Conservation (phyloP, 441 rosid genomes). For the Populus hybrid region DNA sequence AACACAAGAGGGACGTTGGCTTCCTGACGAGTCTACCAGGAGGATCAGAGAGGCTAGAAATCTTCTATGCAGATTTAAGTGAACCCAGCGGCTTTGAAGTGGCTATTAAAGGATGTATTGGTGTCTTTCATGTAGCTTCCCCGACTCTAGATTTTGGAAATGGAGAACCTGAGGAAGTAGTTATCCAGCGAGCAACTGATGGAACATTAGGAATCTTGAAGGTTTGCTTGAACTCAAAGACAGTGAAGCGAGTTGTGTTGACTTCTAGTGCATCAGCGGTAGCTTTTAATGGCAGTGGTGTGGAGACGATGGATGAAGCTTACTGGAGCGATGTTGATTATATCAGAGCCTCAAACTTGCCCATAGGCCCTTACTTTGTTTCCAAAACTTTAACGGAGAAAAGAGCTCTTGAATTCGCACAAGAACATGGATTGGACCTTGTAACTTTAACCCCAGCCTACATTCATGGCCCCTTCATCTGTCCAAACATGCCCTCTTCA, state of each 20-base stretch:
- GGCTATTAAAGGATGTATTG: conserved; percentile 56
- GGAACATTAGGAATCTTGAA: conserved; percentile 58
- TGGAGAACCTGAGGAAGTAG: conserved; percentile 59
- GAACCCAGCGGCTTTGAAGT: conserved; percentile 56
- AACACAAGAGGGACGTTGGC: conserved; percentile 27
- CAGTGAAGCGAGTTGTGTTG: conserved; percentile 39
- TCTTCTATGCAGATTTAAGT: conserved; percentile 50
- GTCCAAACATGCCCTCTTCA: conserved; percentile 23
- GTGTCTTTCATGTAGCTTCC: conserved; percentile 75
- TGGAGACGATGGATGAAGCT: conserved; percentile 28
- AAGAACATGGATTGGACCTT: conserved; percentile 25
- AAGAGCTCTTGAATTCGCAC: conserved; percentile 22
- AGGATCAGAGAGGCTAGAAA: conserved; percentile 26
- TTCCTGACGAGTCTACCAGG: conserved; percentile 35
- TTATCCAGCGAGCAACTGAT: conserved; percentile 34
- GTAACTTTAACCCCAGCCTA: conserved; percentile 25
- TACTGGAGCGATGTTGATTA: conserved; percentile 29
- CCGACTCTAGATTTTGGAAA: conserved; percentile 61
- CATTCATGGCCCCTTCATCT: conserved; percentile 8
- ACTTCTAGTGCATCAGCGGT: conserved; percentile 26
- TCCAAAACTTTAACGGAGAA: conserved; percentile 29
- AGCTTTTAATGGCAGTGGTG: background rate
- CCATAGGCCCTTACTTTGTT: conserved; percentile 3
- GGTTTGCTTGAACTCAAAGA: conserved; percentile 56
- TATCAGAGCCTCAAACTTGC: background rate